Evolutionary conservation across 2,329 filamentous ascomycete species (phyloP), one percentile per base, ranked within the genome.

Genomic region (Uncinocarpus reesii): DNA sequence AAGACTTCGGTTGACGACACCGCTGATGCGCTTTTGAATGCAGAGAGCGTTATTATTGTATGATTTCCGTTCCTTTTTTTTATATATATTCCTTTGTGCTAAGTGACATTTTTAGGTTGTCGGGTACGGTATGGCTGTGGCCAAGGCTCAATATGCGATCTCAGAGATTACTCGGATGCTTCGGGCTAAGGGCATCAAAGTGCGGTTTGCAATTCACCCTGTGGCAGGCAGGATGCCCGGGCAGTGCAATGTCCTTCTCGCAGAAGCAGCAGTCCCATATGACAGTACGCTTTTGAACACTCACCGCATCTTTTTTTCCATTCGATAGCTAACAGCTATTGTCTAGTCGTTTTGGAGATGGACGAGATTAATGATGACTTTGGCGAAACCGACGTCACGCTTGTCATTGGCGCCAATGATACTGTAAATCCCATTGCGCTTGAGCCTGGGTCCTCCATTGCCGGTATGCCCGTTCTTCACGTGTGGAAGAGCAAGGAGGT

Each of bases 331-430:
- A 58, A 51, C 58, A 51, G 47, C 20, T 23, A 26, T 13, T 7
- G 37, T 21, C 7, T 28, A 70, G 69, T 94, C 48, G 87, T 94
- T 23, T 75, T 93, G 38, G 87, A 95, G 68, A 94, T 94, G 87
- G 88, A 94, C 57, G 88, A 95, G 71, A 93, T 94, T 69, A 95
- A 94, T 64, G 87, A 93, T 53, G 87, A 94, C 59, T 95, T 94
- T 63, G 66, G 74, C 5, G 84, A 92, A 23, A 93, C 88, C 0
- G 88, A 94, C 58, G 73, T 94, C 7, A 88, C 86, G 0, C 77
- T 94, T 2, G 87, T 94, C 0, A 94, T 94, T 59, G 88, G 88
- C 2, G 88, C 88, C 7, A 94, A 95, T 57, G 88, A 95, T 58
- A 94, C 88, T 0, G 88, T 94, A 31, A 94, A 95, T 60, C 88